These are phyloP conservation scores for Aspergillus chevalieri DNA, from an alignment of 2,329 filamentous ascomycete genomes.

Conservation along the genomic window DNA sequence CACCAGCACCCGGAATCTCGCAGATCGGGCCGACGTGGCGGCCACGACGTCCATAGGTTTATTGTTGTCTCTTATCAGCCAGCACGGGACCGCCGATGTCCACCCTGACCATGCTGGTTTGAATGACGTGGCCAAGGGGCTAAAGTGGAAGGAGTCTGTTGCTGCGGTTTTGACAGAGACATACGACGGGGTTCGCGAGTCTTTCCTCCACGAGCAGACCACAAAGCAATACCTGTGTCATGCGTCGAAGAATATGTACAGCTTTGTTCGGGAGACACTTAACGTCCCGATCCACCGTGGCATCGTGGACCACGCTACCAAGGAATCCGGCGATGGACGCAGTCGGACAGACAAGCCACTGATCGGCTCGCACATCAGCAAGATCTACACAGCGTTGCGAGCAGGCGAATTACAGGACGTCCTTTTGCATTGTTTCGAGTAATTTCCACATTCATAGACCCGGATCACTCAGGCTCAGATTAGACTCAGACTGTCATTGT, in stretches of 20 bases:
- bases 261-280: conserved; percentile 29
- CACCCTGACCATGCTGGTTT: neutral
- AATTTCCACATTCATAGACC: neutral
- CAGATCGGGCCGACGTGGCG: conserved; percentile 5
- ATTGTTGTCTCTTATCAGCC: neutral
- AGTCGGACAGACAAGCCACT: conserved; percentile 7
- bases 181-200: conserved; percentile 11
- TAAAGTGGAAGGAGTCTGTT: conserved; percentile 3
- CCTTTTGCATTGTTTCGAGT: neutral
- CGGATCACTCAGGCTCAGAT: neutral
- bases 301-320: conserved; percentile 23
- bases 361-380: conserved; percentile 20
- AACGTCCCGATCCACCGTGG: conserved; percentile 28
- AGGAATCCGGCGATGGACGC: conserved; percentile 1
- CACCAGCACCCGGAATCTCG: conserved; percentile 7
- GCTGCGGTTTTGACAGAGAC: neutral
- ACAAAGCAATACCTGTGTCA: conserved; percentile 21
- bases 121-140: neutral
- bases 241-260: conserved; percentile 28
- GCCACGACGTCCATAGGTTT: neutral
- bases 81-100: neutral
- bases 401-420: conserved; percentile 9
- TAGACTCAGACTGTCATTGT: neutral
- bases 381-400: conserved; percentile 20
- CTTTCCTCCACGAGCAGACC: conserved; percentile 10